Percentiles rank a stretch among this genome's conserved stretches.
Evolutionary conservation across 805 yeast species (phyloP).

Genomic region (Blastobotrys americana): DNA sequence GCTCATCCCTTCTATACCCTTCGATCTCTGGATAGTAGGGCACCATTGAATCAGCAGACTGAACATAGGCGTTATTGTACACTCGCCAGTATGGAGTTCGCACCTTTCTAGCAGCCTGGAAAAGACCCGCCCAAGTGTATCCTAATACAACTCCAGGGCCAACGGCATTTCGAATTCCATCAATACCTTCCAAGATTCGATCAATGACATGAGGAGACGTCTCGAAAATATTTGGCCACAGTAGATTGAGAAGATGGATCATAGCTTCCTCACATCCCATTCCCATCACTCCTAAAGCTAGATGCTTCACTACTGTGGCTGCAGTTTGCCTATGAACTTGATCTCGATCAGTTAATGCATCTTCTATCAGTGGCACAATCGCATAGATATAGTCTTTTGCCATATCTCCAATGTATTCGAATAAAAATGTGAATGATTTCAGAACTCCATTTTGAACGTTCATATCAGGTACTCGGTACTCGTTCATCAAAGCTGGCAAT

Average conservation of each 20-base stretch:
- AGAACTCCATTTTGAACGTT: conserved; percentile 94
- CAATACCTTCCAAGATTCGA: conserved; percentile 74
- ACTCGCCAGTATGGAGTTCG: conserved; percentile 79
- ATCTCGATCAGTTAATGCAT: conserved; percentile 85
- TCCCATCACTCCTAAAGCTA: conserved; percentile 75
- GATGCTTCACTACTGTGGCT: conserved; percentile 73
- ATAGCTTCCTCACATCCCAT: conserved; percentile 73
- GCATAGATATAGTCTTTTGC: conserved; percentile 78
- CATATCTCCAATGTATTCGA: conserved; percentile 81
- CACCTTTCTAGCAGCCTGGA: conserved; percentile 88
- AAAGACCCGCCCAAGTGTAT: conserved; percentile 80
- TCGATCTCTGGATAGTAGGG: conserved; percentile 63
- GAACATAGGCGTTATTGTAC: conserved; percentile 70
- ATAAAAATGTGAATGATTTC: conserved; percentile 82
- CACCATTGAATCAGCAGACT: conserved; percentile 64
- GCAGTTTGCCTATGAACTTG: conserved; percentile 94
- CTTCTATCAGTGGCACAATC: conserved; percentile 70
- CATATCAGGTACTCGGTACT: conserved; percentile 82
- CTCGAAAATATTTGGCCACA: conserved; percentile 86
- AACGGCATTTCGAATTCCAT: conserved; percentile 58
- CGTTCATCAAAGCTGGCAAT: conserved; percentile 91
- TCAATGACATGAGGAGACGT: conserved; percentile 92
- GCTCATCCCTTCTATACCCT: conserved; percentile 40
- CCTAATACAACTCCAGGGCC: conserved; percentile 72
- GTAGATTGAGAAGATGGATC: conserved; percentile 68